A percentile compares a stretch with the other conserved stretches of the same genome.
phyloP scores from a whole-genome alignment of 129 eudicot genomes.

The Flaveria brownii region DNA sequence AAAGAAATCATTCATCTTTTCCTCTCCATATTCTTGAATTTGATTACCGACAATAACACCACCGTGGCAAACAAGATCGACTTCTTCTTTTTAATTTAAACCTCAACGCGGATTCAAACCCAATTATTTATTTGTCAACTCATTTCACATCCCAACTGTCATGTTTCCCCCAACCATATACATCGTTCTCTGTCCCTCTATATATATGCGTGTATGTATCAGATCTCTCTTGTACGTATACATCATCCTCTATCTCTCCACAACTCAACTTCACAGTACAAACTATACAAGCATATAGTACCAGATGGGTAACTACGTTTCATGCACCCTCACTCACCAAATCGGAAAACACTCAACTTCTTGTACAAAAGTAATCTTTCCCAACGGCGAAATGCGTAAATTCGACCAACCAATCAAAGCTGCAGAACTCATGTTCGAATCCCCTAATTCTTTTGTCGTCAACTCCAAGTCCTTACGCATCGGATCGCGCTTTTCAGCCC shows the following conservation, averaged over 20 bases:
- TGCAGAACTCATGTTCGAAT: slow-evolving; percentile 74
- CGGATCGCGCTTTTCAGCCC: slow-evolving; percentile 62
- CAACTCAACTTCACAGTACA: background rate
- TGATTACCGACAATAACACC: slow-evolving; percentile 12
- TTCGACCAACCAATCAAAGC: slow-evolving; percentile 55
- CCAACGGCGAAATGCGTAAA: slow-evolving; percentile 56
- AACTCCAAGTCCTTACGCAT: slow-evolving; percentile 56
- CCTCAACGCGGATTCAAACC: slow-evolving; percentile 31
- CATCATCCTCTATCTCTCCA: background rate
- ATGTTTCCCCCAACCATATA: slow-evolving; percentile 2
- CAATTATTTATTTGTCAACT: slow-evolving; percentile 35
- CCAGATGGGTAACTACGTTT: slow-evolving; percentile 75
- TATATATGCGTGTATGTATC: too few species aligned
- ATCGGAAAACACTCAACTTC: slow-evolving; percentile 35
- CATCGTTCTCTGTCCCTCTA: too few species aligned
- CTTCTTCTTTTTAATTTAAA: background rate
- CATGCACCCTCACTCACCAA: slow-evolving; percentile 48
- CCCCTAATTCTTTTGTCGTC: slow-evolving; percentile 59
- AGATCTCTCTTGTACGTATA: too few species aligned
- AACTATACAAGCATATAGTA: background rate
- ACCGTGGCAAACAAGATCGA: slow-evolving; percentile 21
- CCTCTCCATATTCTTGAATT: background rate
- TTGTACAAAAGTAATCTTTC: slow-evolving; percentile 60
- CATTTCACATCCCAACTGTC: slow-evolving; percentile 38
- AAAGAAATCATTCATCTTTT: too few species aligned